Evolutionary conservation across 1,139 yeast species (phyloP).

Genomic region (Blastobotrys persicus): DNA sequence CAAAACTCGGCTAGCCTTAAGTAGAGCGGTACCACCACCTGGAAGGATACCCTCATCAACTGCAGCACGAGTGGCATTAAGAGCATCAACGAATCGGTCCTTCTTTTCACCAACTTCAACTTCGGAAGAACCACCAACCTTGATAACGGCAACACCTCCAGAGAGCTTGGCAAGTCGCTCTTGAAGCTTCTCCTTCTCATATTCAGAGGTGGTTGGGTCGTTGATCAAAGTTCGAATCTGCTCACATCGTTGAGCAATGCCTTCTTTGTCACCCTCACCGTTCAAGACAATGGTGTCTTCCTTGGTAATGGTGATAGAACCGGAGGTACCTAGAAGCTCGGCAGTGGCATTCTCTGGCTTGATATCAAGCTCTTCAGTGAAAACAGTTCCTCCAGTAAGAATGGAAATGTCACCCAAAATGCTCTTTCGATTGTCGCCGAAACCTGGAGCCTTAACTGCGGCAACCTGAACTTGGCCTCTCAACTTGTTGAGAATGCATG

Average conservation of each 20-base stretch:
- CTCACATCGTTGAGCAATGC: slow-evolving; percentile 88
- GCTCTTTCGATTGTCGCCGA: slow-evolving; percentile 99
- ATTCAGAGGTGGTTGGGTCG: slow-evolving; percentile 76
- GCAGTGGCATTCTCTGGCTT: slow-evolving; percentile 95
- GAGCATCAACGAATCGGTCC: slow-evolving; percentile 98
- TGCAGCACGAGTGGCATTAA: slow-evolving; percentile 99
- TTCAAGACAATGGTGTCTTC: slow-evolving; percentile 95
- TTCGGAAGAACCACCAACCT: slow-evolving; percentile 98
- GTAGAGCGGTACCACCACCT: slow-evolving; percentile 99
- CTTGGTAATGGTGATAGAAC: slow-evolving; percentile 90
- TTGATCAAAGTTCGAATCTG: slow-evolving; percentile 85
- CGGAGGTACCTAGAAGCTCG: slow-evolving; percentile 90
- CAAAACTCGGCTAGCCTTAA: slow-evolving; percentile 86
- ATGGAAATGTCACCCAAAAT: slow-evolving; percentile 96
- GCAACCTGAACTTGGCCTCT: slow-evolving; percentile 99
- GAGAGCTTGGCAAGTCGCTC: slow-evolving; percentile 98
- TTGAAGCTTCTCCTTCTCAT: slow-evolving; percentile 96
- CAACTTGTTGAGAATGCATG: slow-evolving; percentile 95
- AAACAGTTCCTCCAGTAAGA: slow-evolving; percentile 95
- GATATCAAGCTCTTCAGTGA: slow-evolving; percentile 96
- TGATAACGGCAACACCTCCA: slow-evolving; percentile 98
- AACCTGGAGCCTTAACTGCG: slow-evolving; percentile 99
- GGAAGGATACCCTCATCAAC: slow-evolving; percentile 99
- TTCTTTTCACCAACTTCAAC: slow-evolving; percentile 99
- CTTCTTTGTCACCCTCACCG: slow-evolving; percentile 93